phyloP scores from a whole-genome alignment of 1,284 basidiomycete species.

The Ganoderma resinaceum region DNA sequence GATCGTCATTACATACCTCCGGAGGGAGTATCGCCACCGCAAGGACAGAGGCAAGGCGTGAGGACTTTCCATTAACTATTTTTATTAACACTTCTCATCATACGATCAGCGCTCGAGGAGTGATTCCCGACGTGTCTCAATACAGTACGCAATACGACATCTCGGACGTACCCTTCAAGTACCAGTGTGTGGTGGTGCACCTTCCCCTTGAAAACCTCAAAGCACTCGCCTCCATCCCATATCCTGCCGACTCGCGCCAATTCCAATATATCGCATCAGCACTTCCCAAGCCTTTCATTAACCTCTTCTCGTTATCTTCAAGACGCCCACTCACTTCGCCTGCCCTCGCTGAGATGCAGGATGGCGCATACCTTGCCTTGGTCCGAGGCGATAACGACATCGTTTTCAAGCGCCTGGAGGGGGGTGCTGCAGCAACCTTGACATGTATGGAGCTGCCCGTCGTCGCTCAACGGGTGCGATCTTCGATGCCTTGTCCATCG shows the following conservation, averaged over 20 bases:
- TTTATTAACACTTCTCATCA: background rate
- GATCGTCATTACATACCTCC: conserved; percentile 63
- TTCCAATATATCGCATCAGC: conserved; percentile 46
- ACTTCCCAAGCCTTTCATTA: conserved; percentile 50
- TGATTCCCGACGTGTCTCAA: conserved; percentile 43
- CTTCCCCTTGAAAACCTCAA: conserved; percentile 59
- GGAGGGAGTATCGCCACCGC: conserved; percentile 40
- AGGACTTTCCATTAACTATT: conserved; percentile 32
- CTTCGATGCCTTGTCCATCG: conserved; percentile 15
- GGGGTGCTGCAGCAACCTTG: conserved; percentile 38
- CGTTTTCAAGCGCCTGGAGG: conserved; percentile 53
- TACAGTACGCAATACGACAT: conserved; percentile 25
- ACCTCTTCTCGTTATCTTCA: conserved; percentile 49
- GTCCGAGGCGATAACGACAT: conserved; percentile 52
- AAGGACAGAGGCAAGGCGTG: conserved; percentile 27
- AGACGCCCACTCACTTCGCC: conserved; percentile 48
- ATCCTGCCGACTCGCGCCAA: conserved; percentile 48
- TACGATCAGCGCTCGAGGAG: conserved; percentile 26
- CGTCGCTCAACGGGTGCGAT: conserved; percentile 6
- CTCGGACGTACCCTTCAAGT: conserved; percentile 43
- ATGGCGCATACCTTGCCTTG: conserved; percentile 51
- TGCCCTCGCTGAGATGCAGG: conserved; percentile 54
- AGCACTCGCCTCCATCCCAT: conserved; percentile 53
- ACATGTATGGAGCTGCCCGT: conserved; percentile 25
- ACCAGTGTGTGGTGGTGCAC: conserved; percentile 57